Conservation (phyloP, 768 basidiomycete genomes). For the Coprinopsis cinerea region DNA sequence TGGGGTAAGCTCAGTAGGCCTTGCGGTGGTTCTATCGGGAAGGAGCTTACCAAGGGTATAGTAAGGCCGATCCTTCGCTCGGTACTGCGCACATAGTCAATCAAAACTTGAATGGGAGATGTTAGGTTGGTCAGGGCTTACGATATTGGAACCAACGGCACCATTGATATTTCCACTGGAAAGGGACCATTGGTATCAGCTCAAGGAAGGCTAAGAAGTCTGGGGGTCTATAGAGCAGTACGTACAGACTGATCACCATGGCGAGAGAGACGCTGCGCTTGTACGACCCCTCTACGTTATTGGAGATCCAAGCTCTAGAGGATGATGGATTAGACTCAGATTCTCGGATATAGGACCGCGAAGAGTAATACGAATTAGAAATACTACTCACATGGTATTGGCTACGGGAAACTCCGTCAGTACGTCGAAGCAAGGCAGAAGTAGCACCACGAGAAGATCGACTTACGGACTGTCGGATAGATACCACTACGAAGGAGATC, state of each 20-base stretch:
- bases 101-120: not conserved
- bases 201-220: not conserved
- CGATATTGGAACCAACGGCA: conserved; percentile 71
- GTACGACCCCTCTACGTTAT: conserved; percentile 71
- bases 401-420: not conserved
- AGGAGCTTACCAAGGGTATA: conserved; percentile 36
- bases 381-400: not conserved
- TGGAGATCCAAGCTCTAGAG: conserved; percentile 49
- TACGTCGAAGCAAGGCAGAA: not conserved
- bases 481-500: conserved; percentile 46
- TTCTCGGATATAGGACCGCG: not conserved
- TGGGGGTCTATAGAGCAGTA: not conserved
- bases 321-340: not conserved
- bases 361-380: not conserved
- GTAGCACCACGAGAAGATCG: not conserved
- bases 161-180: conserved; percentile 67
- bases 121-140: conserved; percentile 27
- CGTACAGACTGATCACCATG: conserved; percentile 60
- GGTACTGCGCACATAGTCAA: conserved; percentile 40
- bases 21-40: not conserved
- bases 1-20: not conserved
- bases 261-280: conserved; percentile 68
- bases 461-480: conserved; percentile 66
- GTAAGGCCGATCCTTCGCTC: conserved; percentile 59
- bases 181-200: not conserved